Conservation (phyloP, 192 early-diverging fungal genomes). For the Podila clonocystis region DNA sequence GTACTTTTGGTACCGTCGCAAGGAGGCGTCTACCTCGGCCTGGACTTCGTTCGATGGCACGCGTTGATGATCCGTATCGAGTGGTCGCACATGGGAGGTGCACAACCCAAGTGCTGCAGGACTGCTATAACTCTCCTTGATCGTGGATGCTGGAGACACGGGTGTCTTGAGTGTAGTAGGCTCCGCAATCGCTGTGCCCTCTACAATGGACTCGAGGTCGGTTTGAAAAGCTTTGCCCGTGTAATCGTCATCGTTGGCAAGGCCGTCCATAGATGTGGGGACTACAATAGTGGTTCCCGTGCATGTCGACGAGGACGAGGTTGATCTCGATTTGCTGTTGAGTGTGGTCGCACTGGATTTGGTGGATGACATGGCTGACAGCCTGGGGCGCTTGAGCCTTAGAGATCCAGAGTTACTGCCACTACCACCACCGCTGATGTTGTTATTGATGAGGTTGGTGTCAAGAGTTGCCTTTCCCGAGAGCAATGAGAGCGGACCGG, state of each 20-base stretch:
- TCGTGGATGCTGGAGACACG: not conserved
- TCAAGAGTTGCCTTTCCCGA: conserved; percentile 11
- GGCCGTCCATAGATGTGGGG: not conserved
- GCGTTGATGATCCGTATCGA: conserved; percentile 3
- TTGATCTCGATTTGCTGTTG: not conserved
- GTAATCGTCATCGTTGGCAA: not conserved
- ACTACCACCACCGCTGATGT: not conserved
- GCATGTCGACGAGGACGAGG: not conserved
- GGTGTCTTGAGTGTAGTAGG: not conserved
- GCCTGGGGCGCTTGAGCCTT: not conserved
- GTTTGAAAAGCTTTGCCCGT: not conserved
- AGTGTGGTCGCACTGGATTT: not conserved
- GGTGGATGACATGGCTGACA: not conserved
- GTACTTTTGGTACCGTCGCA: conserved; percentile 37
- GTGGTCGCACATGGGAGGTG: conserved; percentile 12
- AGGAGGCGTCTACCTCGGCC: conserved; percentile 30
- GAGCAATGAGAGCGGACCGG: conserved; percentile 37
- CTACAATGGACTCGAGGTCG: not conserved
- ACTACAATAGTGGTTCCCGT: not conserved
- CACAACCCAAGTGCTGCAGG: conserved; percentile 27
- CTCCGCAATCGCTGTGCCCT: not conserved
- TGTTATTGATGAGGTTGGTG: conserved; percentile 1
- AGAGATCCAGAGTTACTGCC: not conserved
- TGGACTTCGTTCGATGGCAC: not conserved
- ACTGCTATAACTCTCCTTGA: conserved; percentile 32